phyloP scores from a whole-genome alignment of 2,329 filamentous ascomycete genomes.

The Calonectria ilicicola region DNA sequence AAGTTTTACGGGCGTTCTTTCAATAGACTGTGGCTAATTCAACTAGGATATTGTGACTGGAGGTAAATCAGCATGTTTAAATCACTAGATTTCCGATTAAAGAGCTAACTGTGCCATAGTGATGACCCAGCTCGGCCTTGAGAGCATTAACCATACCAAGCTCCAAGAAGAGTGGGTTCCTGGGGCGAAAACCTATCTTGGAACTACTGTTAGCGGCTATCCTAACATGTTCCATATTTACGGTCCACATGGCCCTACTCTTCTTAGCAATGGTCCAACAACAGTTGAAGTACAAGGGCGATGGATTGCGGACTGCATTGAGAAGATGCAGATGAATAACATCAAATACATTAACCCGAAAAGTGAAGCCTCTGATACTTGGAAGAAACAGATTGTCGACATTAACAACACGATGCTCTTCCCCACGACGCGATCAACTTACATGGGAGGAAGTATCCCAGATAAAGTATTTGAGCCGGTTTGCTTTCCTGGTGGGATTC shows the following conservation, averaged over 20 bases:
- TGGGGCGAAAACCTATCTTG: slow-evolving; percentile 58
- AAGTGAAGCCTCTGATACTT: slow-evolving; percentile 56
- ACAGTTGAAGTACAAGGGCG: slow-evolving; percentile 67
- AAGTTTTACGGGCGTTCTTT: slow-evolving; percentile 30
- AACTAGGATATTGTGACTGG: slow-evolving; percentile 49
- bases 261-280: slow-evolving; percentile 67
- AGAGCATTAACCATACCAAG: slow-evolving; percentile 51
- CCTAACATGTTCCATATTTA: slow-evolving; percentile 67
- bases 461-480: slow-evolving; percentile 65
- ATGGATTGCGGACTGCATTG: slow-evolving; percentile 65
- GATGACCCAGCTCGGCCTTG: slow-evolving; percentile 59
- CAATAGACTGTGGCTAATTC: slow-evolving; percentile 14
- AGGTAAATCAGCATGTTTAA: slow-evolving; percentile 37
- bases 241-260: slow-evolving; percentile 67
- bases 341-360: slow-evolving; percentile 65
- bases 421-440: slow-evolving; percentile 62
- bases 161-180: slow-evolving; percentile 57
- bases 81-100: fast-evolving
- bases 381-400: slow-evolving; percentile 62
- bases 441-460: slow-evolving; percentile 68
- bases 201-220: slow-evolving; percentile 56
- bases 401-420: slow-evolving; percentile 61
- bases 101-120: slow-evolving; percentile 35
- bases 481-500: slow-evolving; percentile 58
- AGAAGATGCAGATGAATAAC: slow-evolving; percentile 57